Percentiles rank a stretch among this genome's conserved stretches.
Evolutionary conservation across 2,329 filamentous ascomycete species (phyloP).

Genomic region (Xylaria sp.): DNA sequence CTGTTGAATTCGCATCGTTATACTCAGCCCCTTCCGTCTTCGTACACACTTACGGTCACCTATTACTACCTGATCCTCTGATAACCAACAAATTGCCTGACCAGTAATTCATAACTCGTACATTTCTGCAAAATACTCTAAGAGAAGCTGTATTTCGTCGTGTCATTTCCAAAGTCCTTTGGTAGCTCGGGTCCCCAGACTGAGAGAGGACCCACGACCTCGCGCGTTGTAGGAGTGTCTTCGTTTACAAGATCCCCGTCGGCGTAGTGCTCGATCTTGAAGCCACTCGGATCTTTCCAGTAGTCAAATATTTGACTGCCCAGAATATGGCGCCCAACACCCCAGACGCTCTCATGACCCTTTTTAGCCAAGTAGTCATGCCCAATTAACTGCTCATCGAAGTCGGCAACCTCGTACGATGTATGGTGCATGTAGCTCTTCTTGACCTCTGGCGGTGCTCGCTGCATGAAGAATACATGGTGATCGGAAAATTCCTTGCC

Average conservation of each 20-base stretch:
- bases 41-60: background rate
- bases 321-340: conserved; percentile 67
- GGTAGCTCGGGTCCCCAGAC: conserved; percentile 42
- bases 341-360: conserved; percentile 66
- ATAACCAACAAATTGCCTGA: background rate
- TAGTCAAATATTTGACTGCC: conserved; percentile 68
- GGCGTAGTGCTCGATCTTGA: conserved; percentile 67
- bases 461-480: conserved; percentile 62
- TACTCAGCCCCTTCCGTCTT: background rate
- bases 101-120: background rate
- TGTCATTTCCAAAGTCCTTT: conserved; percentile 36
- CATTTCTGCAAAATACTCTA: background rate
- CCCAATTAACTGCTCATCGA: conserved; percentile 67
- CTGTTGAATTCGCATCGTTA: background rate
- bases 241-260: conserved; percentile 68
- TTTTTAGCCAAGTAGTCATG: conserved; percentile 65
- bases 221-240: conserved; percentile 51
- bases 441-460: conserved; percentile 38
- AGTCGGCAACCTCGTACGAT: conserved; percentile 67
- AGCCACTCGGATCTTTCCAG: conserved; percentile 40
- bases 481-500: conserved; percentile 62
- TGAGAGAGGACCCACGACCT: conserved; percentile 38
- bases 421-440: conserved; percentile 63
- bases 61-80: background rate
- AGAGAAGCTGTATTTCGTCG: conserved; percentile 28